Evolutionary conservation across 148 eudicot species (phyloP), one percentile per base, ranked within the genome.

Genomic region (Polygonum maritimum): DNA sequence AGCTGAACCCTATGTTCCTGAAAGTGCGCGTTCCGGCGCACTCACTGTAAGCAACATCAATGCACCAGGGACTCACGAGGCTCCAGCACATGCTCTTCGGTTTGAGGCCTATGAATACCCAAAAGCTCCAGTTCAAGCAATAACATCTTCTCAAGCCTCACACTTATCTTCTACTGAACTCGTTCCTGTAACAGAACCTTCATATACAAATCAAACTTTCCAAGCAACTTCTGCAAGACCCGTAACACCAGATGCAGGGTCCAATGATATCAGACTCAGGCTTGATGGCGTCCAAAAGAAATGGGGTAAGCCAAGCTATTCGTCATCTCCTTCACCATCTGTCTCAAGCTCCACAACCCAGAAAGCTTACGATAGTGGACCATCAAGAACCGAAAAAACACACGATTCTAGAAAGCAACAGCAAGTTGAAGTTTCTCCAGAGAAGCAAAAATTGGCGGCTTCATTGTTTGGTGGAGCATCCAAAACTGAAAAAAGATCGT

Each of bases 91-190:
- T 76, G 80, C 96, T 73, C 99, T 95, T 84, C 88, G 90, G 79
- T 95, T 95, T 52, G 97, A 92, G 86, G 99, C 99, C 16, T 95
- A 95, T 74, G 99, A 95, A 74, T 88, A 85, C 79, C 98, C 99
- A 44, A 91, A 91, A 79, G 89, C 96, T 22, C 81, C 86, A 12
- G 19, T 65, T 65, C 40, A n/a, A 11, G 44, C 71, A 65, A 65
- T 35, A 2, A 36, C 71, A 10, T 33, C 69, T 33, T 12, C 71
- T 35, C 71, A 14, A 65, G 78, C 77, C 55, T 76, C 90, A 69
- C 79, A 76, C 35, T 45, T 80, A 3, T 65, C 41, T 41, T 91
- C 96, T n/a, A 83, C 85, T 54, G 97, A 89, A 39, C 92, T 95
- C 51, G 89, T 90, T 84, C 87, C 89, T 57, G 90, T 91, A 48